Base-by-base conservation (phyloP, 1,284 basidiomycete genomes). In the Cutaneotrichosporon spelunceum region DNA sequence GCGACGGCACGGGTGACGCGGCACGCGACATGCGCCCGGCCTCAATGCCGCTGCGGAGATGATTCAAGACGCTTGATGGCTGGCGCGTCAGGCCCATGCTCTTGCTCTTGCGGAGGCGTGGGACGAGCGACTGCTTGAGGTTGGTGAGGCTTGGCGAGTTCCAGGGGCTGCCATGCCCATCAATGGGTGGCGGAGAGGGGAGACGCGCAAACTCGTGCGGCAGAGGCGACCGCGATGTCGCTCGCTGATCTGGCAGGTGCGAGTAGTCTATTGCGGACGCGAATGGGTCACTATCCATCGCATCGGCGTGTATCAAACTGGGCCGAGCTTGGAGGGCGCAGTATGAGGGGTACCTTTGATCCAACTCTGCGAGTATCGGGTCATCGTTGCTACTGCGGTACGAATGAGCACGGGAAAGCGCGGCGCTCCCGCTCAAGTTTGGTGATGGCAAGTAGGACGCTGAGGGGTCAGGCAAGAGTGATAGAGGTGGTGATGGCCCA, bases 281-380 rank as follows among this genome's bases (percentile, higher is more conserved):
- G 58, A 77, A 77, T 3, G 75, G 75, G 53, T 76, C 75, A 5
- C 24, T 48, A 10, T 58, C 59, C 30, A 59, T 48, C 16, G 36
- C 57, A 7, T 59, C 57, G 11, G 36, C 57, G 29, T 52, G 44
- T 3, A 44, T 13, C 29, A 56, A 1, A 2, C 24, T 19, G 45
- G 21, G 39, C 4, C 19, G 53, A 11, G 33, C 26, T 21, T 34
- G 26, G 19, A 21, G 34, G 0, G 45, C 56, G 11, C 57, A n/a
- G 27, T 34, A 58, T 4, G 61, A 55, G 1, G 61, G 48, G 30
- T 59, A 59, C 7, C 30, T 33, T 30, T 56, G 54, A 57, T 63
- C 57, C 7, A 63, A 47, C 19, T 56, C 44, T 4, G 44, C 44
- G 21, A 30, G 30, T 29, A 48, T 42, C 30, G 53, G 11, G 53